Evolutionary conservation across 495 filamentous ascomycete genomes (phyloP).

Genomic region (Annulohypoxylon moriforme): DNA sequence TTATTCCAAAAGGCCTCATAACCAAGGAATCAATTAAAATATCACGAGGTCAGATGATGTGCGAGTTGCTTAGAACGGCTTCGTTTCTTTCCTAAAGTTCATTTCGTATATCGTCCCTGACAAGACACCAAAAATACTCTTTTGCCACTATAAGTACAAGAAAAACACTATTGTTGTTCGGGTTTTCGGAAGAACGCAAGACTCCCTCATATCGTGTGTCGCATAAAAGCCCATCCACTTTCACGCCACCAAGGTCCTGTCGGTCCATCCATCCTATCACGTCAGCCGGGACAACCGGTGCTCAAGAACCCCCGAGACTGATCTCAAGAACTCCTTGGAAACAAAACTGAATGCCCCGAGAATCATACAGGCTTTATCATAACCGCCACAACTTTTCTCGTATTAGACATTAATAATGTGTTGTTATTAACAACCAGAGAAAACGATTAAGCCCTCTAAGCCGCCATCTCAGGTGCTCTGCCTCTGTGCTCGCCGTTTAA

Average conservation of each 20-base stretch:
- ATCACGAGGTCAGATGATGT: background rate
- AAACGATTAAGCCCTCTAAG: conserved; percentile 23
- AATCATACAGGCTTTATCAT: background rate
- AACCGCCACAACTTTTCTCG: conserved; percentile 17
- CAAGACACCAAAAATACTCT: conserved; percentile 1
- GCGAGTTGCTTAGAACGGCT: background rate
- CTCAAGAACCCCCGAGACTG: conserved; percentile 3
- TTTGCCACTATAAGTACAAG: conserved; percentile 38
- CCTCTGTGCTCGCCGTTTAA: conserved; percentile 61
- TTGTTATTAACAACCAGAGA: conserved; percentile 12
- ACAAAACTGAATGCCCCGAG: background rate
- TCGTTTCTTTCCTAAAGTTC: conserved; percentile 1
- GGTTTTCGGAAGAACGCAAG: conserved; percentile 4
- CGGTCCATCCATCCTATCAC: conserved; percentile 13
- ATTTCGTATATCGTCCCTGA: conserved; percentile 25
- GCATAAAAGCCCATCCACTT: background rate
- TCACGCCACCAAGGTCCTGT: background rate
- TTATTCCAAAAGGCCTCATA: background rate
- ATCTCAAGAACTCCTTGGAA: background rate
- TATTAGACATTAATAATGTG: conserved; percentile 49
- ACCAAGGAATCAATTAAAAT: background rate
- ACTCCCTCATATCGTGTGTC: background rate
- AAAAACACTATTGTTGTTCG: conserved; percentile 19
- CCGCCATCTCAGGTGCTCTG: conserved; percentile 46
- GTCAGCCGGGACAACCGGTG: conserved; percentile 4